phyloP scores from a whole-genome alignment of 2,329 filamentous ascomycete species.

The Nemania diffusa region DNA sequence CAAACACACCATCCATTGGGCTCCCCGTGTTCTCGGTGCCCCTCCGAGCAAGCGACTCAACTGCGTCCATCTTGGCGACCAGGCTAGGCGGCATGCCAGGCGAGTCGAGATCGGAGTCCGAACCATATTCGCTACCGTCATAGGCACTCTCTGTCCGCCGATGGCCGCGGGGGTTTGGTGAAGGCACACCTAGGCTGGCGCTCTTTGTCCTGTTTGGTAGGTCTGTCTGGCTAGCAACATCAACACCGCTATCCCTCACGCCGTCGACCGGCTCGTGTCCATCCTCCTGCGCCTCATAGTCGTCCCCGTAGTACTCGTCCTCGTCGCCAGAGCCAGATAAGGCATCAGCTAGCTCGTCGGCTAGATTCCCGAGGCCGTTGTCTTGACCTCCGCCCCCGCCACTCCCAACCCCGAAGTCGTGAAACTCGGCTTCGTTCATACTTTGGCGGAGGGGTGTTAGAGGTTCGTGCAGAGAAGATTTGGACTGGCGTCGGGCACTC shows the following conservation, averaged over 20 bases:
- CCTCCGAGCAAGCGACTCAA: conserved; percentile 75
- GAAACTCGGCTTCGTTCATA: conserved; percentile 60
- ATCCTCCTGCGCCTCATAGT: conserved; percentile 42
- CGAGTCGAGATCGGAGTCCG: conserved; percentile 75
- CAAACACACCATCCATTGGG: conserved; percentile 72
- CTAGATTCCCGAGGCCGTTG: conserved; percentile 78
- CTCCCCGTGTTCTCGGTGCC: conserved; percentile 74
- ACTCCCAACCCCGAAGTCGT: conserved; percentile 53
- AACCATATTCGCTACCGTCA: conserved; percentile 79
- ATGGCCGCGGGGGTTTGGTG: conserved; percentile 57
- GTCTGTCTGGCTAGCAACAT: conserved; percentile 51
- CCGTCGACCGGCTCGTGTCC: conserved; percentile 45
- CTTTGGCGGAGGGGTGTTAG: conserved; percentile 60
- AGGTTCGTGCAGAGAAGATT: conserved; percentile 62
- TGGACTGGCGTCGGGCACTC: conserved; percentile 60
- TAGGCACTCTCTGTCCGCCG: conserved; percentile 68
- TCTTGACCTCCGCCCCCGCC: conserved; percentile 54
- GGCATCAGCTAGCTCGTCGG: conserved; percentile 82
- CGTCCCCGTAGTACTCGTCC: conserved; percentile 62
- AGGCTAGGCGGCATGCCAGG: conserved; percentile 74
- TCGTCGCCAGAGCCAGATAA: conserved; percentile 73
- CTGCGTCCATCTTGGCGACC: conserved; percentile 75
- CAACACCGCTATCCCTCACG: conserved; percentile 56
- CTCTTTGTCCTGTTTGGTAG: conserved; percentile 49
- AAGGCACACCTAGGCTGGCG: conserved; percentile 58